Base-by-base conservation (phyloP, 208 protist genomes). In the Acanthamoeba triangularis region DNA sequence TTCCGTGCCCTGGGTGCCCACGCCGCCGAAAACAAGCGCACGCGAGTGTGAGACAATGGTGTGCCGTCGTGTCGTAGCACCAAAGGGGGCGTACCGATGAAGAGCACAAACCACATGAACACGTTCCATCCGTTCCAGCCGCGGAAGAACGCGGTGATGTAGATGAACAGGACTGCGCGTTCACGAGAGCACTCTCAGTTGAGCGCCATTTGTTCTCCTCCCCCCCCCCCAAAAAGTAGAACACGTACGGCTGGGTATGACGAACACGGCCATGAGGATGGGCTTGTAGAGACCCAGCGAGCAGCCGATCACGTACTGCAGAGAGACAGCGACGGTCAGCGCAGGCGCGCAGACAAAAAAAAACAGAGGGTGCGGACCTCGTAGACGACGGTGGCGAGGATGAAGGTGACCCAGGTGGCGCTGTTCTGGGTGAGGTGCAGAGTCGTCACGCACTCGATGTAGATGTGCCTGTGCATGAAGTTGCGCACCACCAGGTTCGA, bases 41-140 rank as follows among this genome's bases (percentile, higher is more conserved):
- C 44, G 33, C 1, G 35, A 2, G 30, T 44, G 25, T 78, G 74
- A 13, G 74, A 14, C 30, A 35, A 0, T 33, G 10, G 23, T 18
- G 65, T 30, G 28, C 18, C 49, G 20, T 52, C 16, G 33, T 41
- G 41, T 14, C 23, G 41, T 20, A 1, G 16, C 1, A 3, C 3
- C n/a, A 67, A 65, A 33, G 47, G 14, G 37, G 13, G n/a, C 37
- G 87, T 84, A 94, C 90, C 90, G 35, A 94, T 82, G 41, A 94
- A 84, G n/a, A 94, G 90, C 90, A 94, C 54, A 10, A 76, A 94
- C 90, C 90, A 94, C 90, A 94, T 94, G 47, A 94, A 84, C 52
- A 94, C 90, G 52, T 94, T 94, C 90, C 90, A 94, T 5, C 61
- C 61, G 25, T 41, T 84, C 67, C 69, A 94, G 0, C 90, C 67